These are phyloP conservation scores for Podospora didyma DNA, from an alignment of 495 filamentous ascomycete species.

Conservation along the genomic window DNA sequence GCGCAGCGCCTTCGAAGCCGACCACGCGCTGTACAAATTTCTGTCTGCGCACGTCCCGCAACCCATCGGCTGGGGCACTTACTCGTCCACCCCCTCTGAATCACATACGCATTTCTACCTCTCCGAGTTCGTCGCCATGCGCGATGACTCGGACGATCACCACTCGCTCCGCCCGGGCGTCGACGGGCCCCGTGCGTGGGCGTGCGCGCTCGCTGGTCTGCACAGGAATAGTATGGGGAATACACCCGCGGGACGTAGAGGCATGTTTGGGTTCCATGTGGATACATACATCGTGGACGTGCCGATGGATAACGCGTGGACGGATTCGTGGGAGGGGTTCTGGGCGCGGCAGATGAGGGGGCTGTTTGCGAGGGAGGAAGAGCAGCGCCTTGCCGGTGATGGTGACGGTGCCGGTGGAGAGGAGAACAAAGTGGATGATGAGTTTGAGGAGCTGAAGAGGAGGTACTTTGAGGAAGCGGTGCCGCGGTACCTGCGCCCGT, in stretches of 20 bases:
- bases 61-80: constrained; percentile 7
- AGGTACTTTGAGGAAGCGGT: constrained; percentile 26
- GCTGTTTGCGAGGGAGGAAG: constrained; percentile 8
- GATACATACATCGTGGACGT: constrained; percentile 30
- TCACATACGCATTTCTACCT: constrained; percentile 1
- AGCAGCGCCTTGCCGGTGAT: background rate
- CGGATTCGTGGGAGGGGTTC: constrained; percentile 36
- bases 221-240: constrained; percentile 1
- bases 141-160: background rate
- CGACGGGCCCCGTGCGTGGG: background rate
- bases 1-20: background rate
- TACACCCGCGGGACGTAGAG: background rate
- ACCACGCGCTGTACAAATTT: background rate
- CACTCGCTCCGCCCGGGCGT: background rate
- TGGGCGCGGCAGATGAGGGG: constrained; percentile 21
- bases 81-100: background rate
- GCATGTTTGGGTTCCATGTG: background rate
- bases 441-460: background rate
- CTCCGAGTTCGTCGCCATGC: background rate
- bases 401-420: no score
- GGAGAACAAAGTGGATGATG: no score
- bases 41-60: constrained; percentile 8
- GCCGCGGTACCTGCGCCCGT: constrained; percentile 26
- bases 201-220: background rate
- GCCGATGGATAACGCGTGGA: background rate